Evolutionary conservation across 2,329 filamentous ascomycete genomes (phyloP), one percentile per base, ranked within the genome.

Genomic region (Daldinia eschscholtzii): DNA sequence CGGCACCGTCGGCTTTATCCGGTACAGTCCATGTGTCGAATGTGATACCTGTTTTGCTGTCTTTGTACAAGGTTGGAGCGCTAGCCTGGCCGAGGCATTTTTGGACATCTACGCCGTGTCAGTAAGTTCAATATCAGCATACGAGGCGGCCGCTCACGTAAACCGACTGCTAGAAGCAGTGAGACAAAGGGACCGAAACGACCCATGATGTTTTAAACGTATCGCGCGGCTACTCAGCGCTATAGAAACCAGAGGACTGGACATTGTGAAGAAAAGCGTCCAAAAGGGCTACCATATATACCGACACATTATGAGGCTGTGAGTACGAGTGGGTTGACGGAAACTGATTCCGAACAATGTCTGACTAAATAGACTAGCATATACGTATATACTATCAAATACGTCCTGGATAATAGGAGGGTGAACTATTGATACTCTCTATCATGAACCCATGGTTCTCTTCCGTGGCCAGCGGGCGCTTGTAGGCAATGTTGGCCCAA

Each of bases 21-120:
- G 76, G 73, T 39, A 84, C 81, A 12, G 77, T 80, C 76, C 83
- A 87, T 55, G 84, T 84, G 72, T 85, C 83, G 77, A 88, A 88
- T 30, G 77, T 79, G 71, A 88, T 88, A 20, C 84, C 84, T 9
- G 86, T 86, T 30, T 80, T 79, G 50, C 80, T 76, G 57, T 86
- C 83, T 10, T 79, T 83, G 72, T 82, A 85, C n/a, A 77, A 75
- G 12, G 73, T 74, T 1, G 80, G 70, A 20, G 70, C 67, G 50
- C 69, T 63, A 46, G 62, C 61, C 61, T 76, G 75, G 12, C 71
- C 73, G 56, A 72, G 53, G 57, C 72, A 71, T 67, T 65, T 67
- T 50, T 68, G 74, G 61, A 74, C n/a, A 65, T 76, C 76, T 77
- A 39, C n/a, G 30, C 39, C 6, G 56, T 48, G 57, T 76, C 60